Percentiles rank a stretch among this genome's conserved stretches.
phyloP scores from a whole-genome alignment of 768 basidiomycete genomes.

The Suillus paluster region DNA sequence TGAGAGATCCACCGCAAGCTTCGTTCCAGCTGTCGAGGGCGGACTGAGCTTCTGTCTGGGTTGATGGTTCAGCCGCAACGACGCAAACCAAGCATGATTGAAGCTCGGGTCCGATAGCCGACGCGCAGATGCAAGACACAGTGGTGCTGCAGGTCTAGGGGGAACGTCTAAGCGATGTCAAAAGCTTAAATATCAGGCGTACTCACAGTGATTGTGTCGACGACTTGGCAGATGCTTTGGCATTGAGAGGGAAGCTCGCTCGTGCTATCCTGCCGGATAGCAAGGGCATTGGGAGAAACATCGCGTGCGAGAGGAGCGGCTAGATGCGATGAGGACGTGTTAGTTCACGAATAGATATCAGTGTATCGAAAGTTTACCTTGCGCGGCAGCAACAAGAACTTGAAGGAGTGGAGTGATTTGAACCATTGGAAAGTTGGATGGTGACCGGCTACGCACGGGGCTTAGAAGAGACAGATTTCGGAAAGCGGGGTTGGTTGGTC shows the following conservation, averaged over 20 bases:
- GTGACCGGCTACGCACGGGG: not conserved
- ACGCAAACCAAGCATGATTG: slow-evolving; percentile 26
- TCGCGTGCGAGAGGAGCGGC: not conserved
- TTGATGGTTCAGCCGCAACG: not conserved
- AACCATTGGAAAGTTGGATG: slow-evolving; percentile 23
- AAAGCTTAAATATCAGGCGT: no score
- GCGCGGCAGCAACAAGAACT: slow-evolving; percentile 14
- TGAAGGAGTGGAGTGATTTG: slow-evolving; percentile 23
- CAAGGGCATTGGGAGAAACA: slow-evolving; percentile 16
- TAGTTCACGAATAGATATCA: not conserved
- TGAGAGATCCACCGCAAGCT: slow-evolving; percentile 19
- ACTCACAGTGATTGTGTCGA: slow-evolving; percentile 24
- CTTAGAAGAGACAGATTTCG: no score
- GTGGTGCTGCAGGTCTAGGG: slow-evolving; percentile 15
- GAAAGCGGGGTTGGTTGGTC: no score
- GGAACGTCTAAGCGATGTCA: not conserved
- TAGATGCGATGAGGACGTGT: not conserved
- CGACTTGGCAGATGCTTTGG: slow-evolving; percentile 24
- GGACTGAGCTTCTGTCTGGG: slow-evolving; percentile 11
- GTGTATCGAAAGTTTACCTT: slow-evolving; percentile 12
- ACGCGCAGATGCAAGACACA: slow-evolving; percentile 19
- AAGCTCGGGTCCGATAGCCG: slow-evolving; percentile 16
- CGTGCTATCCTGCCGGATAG: slow-evolving; percentile 22
- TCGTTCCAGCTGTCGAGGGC: slow-evolving; percentile 20
- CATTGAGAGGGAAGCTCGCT: slow-evolving; percentile 20